Conservation (phyloP, 78 protist genomes). For the Dictyostelium citrinum region DNA sequence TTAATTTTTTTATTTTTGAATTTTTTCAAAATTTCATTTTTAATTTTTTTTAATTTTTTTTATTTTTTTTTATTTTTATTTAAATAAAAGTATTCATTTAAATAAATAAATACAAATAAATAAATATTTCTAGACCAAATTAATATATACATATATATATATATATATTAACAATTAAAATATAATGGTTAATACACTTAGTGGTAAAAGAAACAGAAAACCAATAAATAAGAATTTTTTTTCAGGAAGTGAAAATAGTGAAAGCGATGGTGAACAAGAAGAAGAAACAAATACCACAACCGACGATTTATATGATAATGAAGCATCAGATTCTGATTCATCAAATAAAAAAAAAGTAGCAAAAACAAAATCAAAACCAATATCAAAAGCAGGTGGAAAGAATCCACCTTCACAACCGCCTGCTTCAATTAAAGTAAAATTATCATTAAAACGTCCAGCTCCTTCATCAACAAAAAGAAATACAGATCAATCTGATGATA, state of each 20-base stretch:
- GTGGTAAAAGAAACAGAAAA: neutral
- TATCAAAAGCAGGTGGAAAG: neutral
- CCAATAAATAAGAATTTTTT: neutral
- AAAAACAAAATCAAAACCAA: neutral
- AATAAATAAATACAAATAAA: no score
- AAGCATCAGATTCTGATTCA: neutral
- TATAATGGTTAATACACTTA: neutral
- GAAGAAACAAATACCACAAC: neutral
- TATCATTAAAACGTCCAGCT: neutral
- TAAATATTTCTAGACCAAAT: no score
- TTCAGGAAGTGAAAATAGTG: neutral
- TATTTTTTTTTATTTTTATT: no score
- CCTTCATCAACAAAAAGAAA: neutral
- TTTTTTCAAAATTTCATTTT: no score
- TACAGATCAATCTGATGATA: neutral
- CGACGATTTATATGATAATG: neutral
- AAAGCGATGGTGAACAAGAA: neutral
- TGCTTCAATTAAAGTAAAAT: neutral
- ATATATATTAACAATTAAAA: no score
- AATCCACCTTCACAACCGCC: neutral
- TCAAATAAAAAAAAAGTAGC: neutral
- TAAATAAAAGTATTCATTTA: no score
- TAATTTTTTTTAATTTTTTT: no score
- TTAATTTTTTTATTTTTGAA: no score
- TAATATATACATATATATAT: no score